Evolutionary conservation across 768 basidiomycete species (phyloP).

Genomic region (Lactifluus piperatus): DNA sequence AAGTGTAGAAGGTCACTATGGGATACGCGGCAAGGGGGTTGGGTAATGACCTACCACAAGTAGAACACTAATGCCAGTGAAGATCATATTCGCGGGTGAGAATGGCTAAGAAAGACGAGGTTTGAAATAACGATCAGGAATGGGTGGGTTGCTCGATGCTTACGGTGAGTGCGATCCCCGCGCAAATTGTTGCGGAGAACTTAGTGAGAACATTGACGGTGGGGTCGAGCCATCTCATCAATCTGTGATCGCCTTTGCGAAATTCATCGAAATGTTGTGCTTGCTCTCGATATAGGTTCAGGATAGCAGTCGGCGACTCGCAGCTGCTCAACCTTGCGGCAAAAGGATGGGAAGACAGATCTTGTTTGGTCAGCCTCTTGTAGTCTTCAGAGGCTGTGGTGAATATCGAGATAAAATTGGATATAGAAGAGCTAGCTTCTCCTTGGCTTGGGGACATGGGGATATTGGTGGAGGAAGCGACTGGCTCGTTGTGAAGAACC

Average conservation of each 20-base stretch:
- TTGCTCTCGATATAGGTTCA: not conserved
- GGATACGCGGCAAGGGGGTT: not conserved
- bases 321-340: not conserved
- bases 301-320: not conserved
- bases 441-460: not conserved
- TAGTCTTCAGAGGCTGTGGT: not conserved
- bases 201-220: not conserved
- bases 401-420: not conserved
- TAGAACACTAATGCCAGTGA: not conserved
- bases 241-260: not conserved
- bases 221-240: not conserved
- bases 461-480: not conserved
- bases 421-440: not conserved
- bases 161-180: not conserved
- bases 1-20: not conserved
- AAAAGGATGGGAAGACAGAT: not conserved
- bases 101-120: not conserved
- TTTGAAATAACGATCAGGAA: not conserved
- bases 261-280: not conserved
- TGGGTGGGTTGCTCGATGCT: not conserved
- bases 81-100: not conserved
- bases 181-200: not conserved
- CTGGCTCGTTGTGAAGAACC: not conserved
- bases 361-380: not conserved
- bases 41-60: not conserved